Percentiles rank a stretch among this genome's conserved stretches.
Conservation (phyloP, 176 grass and related monocot species). For the Lolium multiflorum region DNA sequence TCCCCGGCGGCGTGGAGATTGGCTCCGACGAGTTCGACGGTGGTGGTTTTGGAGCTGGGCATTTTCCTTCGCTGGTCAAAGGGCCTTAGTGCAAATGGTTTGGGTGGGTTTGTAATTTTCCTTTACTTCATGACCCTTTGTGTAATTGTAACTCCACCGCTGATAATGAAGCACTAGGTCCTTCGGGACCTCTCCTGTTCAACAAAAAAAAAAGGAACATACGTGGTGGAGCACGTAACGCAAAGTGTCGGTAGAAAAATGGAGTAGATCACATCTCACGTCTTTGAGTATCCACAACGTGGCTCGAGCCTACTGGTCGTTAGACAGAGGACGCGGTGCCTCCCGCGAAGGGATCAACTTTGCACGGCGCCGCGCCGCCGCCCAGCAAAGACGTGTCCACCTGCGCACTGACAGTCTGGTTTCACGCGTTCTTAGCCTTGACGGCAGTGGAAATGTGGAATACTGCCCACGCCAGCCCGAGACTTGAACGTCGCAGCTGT, state of each 20-base stretch:
- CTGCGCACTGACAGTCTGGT: not conserved
- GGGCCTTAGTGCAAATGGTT: no score
- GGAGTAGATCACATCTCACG: not conserved
- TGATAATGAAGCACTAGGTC: no score
- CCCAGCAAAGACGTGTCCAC: not conserved
- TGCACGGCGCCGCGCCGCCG: constrained; percentile 23
- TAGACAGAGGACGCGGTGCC: constrained; percentile 23
- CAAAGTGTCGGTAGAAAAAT: not conserved
- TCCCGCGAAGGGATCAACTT: not conserved
- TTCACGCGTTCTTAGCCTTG: not conserved
- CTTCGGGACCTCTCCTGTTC: no score
- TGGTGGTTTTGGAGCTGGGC: no score
- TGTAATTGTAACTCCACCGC: no score
- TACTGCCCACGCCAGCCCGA: not conserved
- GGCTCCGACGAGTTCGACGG: no score
- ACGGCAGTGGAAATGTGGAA: not conserved
- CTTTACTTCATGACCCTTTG: no score
- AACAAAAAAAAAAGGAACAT: no score
- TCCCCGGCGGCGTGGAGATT: no score
- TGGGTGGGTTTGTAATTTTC: no score
- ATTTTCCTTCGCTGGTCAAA: no score
- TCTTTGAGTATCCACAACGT: constrained; percentile 11
- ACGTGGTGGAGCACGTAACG: not conserved
- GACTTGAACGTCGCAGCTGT: not conserved
- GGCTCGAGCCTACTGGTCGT: constrained; percentile 33